phyloP scores from a whole-genome alignment of 2,329 filamentous ascomycete species.

The Rhexocercosporidium sp. region DNA sequence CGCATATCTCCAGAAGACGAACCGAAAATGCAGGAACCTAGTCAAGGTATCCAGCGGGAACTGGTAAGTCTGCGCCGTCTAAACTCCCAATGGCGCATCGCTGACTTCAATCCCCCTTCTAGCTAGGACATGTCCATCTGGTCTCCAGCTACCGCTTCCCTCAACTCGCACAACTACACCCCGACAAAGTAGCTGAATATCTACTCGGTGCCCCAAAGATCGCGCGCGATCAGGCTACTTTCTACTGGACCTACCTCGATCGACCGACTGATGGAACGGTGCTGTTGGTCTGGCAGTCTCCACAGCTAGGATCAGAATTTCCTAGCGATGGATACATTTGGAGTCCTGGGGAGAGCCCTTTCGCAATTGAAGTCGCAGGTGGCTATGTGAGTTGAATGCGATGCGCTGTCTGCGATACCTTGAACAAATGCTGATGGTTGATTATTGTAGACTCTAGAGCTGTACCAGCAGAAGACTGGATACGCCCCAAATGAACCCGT shows the following conservation, averaged over 20 bases:
- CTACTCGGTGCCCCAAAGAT: conserved; percentile 84
- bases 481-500: conserved; percentile 78
- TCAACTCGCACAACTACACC: conserved; percentile 69
- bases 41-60: conserved; percentile 49
- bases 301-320: conserved; percentile 74
- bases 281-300: conserved; percentile 87
- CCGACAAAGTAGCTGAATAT: conserved; percentile 81
- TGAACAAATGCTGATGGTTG: conserved; percentile 16
- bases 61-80: conserved; percentile 47
- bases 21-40: conserved; percentile 50
- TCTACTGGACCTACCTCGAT: conserved; percentile 93
- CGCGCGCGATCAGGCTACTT: conserved; percentile 80
- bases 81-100: not conserved
- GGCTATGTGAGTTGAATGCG: conserved; percentile 63
- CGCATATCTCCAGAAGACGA: not conserved
- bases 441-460: conserved; percentile 75
- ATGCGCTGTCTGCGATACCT: not conserved
- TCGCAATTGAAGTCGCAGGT: conserved; percentile 71
- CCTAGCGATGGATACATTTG: conserved; percentile 93
- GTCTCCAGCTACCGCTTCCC: conserved; percentile 85
- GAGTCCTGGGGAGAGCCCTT: conserved; percentile 80
- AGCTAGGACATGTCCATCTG: conserved; percentile 76
- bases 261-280: conserved; percentile 81
- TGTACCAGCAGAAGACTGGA: conserved; percentile 81
- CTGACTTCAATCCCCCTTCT: conserved; percentile 10